Base-by-base conservation (phyloP, 495 filamentous ascomycete species). In the Staphylotrichum longicolle region DNA sequence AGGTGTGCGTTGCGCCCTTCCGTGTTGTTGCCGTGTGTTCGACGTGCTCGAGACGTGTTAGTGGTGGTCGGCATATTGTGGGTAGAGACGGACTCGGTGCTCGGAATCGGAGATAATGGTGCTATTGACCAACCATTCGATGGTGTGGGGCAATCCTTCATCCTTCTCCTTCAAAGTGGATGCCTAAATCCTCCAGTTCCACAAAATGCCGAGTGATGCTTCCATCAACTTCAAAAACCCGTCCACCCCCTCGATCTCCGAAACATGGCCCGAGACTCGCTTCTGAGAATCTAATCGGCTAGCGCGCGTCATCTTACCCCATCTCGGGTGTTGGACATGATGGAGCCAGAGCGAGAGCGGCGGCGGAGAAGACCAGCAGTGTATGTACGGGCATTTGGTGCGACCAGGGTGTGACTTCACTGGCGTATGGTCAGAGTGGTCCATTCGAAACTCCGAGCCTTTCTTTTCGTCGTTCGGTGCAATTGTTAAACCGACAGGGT, bases 311-410 rank as follows among this genome's bases (percentile, higher is more conserved):
- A 47, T 32, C 40, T 32, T 4, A 9, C 20, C 7, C 1, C 27
- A 7, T 8, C 39, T 6, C 20, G 20, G 7, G 52, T 1, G 4
- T 45, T 30, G 27, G 4, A 37, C 32, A 54, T 20, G 30, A 52
- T 52, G 54, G 54, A 50, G 32, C 45, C 54, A 55, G 54, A 39
- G 37, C 37, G 6, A 6, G 37, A 41, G 20, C 34, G 56, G 12
- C 53, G 63, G 27, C 63, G 58, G 9, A 49, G 63, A 30, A 34
- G 63, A 11, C 63, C 63, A 32, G 63, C 58, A 41, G 55, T 65
- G 63, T 65, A 47, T 42, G 58, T 54, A 27, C 35, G 30, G 32
- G 32, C 32, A 40, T 14, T 54, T 15, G 4, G 53, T 45, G 30
- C 12, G 30, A n/a, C 20, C 20, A 27, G 20, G 20, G 20, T 27